Percentiles rank a stretch among this genome's conserved stretches.
These are phyloP conservation scores for Sindora glabra DNA, from an alignment of 306 rosid genomes.

Conservation along the genomic window DNA sequence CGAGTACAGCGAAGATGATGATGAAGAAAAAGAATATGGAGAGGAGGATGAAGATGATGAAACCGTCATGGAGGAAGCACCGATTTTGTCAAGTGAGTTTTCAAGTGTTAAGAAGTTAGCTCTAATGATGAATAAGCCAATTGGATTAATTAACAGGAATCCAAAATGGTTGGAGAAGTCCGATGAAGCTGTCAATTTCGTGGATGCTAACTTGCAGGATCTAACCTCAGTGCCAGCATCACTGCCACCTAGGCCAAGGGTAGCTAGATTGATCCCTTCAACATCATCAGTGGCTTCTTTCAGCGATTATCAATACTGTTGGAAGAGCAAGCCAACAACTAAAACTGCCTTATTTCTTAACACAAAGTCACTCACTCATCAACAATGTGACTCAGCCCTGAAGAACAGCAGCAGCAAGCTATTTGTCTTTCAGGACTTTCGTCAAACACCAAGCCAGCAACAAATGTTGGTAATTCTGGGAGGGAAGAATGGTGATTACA, in stretches of 20 bases:
- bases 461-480: conserved; percentile 37
- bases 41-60: conserved; percentile 11
- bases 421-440: conserved; percentile 13
- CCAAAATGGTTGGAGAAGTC: conserved; percentile 42
- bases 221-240: conserved; percentile 30
- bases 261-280: conserved; percentile 32
- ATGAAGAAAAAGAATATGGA: not conserved
- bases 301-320: conserved; percentile 60
- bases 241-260: conserved; percentile 55
- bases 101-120: conserved; percentile 38
- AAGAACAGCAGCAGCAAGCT: conserved; percentile 12
- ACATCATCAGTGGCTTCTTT: conserved; percentile 30
- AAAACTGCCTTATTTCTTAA: not conserved
- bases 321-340: conserved; percentile 48
- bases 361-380: conserved; percentile 8
- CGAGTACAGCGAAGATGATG: conserved; percentile 9
- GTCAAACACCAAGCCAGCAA: conserved; percentile 22
- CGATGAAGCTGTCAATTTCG: conserved; percentile 35
- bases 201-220: conserved; percentile 20
- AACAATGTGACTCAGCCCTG: not conserved
- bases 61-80: conserved; percentile 18
- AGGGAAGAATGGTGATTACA: conserved; percentile 65
- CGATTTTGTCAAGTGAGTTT: conserved; percentile 25
- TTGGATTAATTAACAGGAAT: conserved; percentile 43
- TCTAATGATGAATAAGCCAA: conserved; percentile 40